A percentile compares a stretch with the other conserved stretches of the same genome.
These are phyloP conservation scores for Botrytis pseudocinerea DNA, from an alignment of 2,329 filamentous ascomycete species.

Conservation along the genomic window DNA sequence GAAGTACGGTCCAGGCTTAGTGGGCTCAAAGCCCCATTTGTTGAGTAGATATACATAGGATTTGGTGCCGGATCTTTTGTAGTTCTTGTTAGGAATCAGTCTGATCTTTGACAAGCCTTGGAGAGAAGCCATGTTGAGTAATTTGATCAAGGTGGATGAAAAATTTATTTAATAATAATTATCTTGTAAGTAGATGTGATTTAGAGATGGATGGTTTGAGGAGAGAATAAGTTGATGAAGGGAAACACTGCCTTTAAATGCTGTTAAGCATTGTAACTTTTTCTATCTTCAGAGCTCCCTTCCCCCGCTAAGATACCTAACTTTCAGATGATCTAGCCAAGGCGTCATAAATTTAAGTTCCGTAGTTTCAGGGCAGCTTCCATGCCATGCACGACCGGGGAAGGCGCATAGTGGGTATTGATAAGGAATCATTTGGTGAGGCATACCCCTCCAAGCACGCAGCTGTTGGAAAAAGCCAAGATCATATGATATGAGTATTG, in stretches of 20 bases:
- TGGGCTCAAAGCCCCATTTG: conserved; percentile 64
- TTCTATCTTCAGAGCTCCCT: not conserved
- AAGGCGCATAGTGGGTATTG: conserved; percentile 16
- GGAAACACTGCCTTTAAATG: conserved; percentile 10
- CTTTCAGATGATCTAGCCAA: conserved; percentile 12
- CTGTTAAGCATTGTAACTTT: not conserved
- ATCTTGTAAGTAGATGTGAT: not conserved
- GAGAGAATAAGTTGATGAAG: not conserved
- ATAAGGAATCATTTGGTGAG: conserved; percentile 15
- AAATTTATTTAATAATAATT: not conserved
- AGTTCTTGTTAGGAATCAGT: conserved; percentile 58
- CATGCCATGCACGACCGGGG: conserved; percentile 17
- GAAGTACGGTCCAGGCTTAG: conserved; percentile 61
- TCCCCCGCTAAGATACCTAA: not conserved
- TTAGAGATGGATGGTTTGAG: not conserved
- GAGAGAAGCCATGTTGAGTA: conserved; percentile 37
- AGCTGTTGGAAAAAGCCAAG: conserved; percentile 5
- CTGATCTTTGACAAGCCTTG: conserved; percentile 47
- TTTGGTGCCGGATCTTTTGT: conserved; percentile 59
- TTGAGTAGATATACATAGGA: conserved; percentile 62
- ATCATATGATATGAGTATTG: conserved; percentile 18
- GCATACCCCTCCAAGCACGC: conserved; percentile 1
- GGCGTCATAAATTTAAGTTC: conserved; percentile 18
- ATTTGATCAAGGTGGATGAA: not conserved
- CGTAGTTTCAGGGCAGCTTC: conserved; percentile 18